Percentiles rank a stretch among this genome's conserved stretches.
Conservation (phyloP, 2,329 filamentous ascomycete species). For the Neoarthrinium moseri region DNA sequence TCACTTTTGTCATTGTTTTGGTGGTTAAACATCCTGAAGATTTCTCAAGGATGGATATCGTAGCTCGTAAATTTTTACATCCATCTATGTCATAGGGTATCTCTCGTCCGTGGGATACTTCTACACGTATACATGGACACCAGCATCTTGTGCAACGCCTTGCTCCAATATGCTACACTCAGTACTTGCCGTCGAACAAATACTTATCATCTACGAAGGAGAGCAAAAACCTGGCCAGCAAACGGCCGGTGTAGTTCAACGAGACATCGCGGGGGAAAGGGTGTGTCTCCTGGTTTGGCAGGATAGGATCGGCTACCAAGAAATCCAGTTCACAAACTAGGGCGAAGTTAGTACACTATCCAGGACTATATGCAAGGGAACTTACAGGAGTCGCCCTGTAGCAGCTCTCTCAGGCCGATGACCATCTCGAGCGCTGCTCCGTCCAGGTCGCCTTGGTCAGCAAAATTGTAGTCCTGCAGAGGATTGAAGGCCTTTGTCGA, state of each 20-base stretch:
- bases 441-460: conserved; percentile 45
- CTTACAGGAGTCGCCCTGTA: conserved; percentile 45
- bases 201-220: conserved; percentile 51
- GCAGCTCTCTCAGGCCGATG: conserved; percentile 39
- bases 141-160: no score
- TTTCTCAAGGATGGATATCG: no score
- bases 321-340: conserved; percentile 40
- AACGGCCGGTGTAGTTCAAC: conserved; percentile 50
- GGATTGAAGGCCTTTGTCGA: conserved; percentile 54
- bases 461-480: conserved; percentile 42
- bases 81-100: background rate
- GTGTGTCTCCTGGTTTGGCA: conserved; percentile 43
- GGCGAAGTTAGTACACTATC: background rate
- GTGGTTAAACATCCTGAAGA: no score
- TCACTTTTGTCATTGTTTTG: background rate
- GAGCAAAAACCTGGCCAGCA: conserved; percentile 53
- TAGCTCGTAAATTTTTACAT: no score
- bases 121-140: no score
- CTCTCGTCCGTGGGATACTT: background rate
- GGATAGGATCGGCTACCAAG: conserved; percentile 44
- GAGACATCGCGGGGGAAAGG: conserved; percentile 47
- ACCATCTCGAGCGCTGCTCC: conserved; percentile 45
- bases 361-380: conserved; percentile 13
- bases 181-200: conserved; percentile 40
- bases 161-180: background rate